Percentiles rank a stretch among this genome's conserved stretches.
phyloP scores from a whole-genome alignment of 257 asterid species.

The Petunia axillaris region DNA sequence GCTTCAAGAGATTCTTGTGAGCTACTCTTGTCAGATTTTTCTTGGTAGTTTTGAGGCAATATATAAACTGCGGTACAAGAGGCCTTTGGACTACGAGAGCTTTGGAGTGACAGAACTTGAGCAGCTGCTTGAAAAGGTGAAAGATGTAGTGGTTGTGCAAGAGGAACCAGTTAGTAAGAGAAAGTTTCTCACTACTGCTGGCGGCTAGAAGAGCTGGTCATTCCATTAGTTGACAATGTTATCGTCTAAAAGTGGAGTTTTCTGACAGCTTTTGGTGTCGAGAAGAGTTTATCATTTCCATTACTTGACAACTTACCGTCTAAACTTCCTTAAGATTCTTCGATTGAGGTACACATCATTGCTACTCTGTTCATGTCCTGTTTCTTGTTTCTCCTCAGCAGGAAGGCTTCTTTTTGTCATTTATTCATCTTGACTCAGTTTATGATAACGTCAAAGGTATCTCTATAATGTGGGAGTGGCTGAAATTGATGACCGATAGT shows the following conservation, averaged over 20 bases:
- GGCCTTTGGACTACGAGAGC: constrained; percentile 57
- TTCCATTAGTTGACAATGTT: constrained; percentile 16
- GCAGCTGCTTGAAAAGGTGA: constrained; percentile 77
- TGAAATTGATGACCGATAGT: too few species aligned
- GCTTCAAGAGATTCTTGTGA: constrained; percentile 89
- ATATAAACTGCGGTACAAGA: constrained; percentile 79
- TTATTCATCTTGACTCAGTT: too few species aligned
- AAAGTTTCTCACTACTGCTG: constrained; percentile 63
- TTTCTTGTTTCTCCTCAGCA: too few species aligned
- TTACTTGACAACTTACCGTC: background rate
- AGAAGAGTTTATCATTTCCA: too few species aligned
- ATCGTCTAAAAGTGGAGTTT: constrained; percentile 1
- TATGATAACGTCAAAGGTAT: too few species aligned
- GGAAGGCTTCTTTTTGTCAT: too few species aligned
- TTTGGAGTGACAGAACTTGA: constrained; percentile 73
- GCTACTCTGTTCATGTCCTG: too few species aligned
- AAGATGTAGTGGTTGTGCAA: constrained; percentile 68
- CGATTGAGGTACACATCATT: too few species aligned
- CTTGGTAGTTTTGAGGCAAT: constrained; percentile 70
- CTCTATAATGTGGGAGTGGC: too few species aligned
- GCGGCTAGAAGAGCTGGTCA: constrained; percentile 42
- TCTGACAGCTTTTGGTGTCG: too few species aligned
- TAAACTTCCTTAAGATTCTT: too few species aligned
- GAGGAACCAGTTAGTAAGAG: constrained; percentile 73
- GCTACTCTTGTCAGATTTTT: constrained; percentile 73